Conservation (phyloP, 2,329 filamentous ascomycete species). For the Herpotrichia juniperi region DNA sequence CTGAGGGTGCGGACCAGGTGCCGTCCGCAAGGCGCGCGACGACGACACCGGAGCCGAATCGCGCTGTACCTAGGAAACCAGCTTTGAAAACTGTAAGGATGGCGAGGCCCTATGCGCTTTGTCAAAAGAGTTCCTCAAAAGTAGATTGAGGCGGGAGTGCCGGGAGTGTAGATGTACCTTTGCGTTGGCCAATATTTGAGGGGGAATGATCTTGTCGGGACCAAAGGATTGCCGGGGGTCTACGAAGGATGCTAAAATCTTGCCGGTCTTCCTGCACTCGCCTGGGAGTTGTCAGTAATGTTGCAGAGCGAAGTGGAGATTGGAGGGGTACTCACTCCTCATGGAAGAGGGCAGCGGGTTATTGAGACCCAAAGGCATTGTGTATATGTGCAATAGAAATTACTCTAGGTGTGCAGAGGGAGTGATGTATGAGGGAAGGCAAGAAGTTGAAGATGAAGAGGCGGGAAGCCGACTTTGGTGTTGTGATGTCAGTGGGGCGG, state of each 20-base stretch:
- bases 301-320: constrained; percentile 19
- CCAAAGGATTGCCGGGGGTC: constrained; percentile 93
- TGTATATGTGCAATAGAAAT: constrained; percentile 8
- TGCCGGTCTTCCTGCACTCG: constrained; percentile 96
- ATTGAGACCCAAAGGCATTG: constrained; percentile 57
- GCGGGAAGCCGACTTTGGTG: no score
- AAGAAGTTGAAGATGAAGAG: no score
- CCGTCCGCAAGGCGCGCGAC: constrained; percentile 80
- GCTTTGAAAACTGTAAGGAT: constrained; percentile 87
- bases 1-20: constrained; percentile 80
- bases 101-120: constrained; percentile 68
- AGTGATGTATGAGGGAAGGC: background rate
- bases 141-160: background rate
- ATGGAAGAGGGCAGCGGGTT: constrained; percentile 61
- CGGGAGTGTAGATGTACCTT: constrained; percentile 64
- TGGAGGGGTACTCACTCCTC: constrained; percentile 51
- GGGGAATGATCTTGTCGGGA: constrained; percentile 96
- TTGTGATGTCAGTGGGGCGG: no score
- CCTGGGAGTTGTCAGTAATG: constrained; percentile 62
- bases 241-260: constrained; percentile 93
- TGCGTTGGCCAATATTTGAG: constrained; percentile 84
- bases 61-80: constrained; percentile 81
- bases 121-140: constrained; percentile 5
- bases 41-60: constrained; percentile 82
- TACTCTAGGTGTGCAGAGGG: background rate